These are phyloP conservation scores for Starmerella ratchasimensis DNA, from an alignment of 805 yeast genomes.

Conservation along the genomic window DNA sequence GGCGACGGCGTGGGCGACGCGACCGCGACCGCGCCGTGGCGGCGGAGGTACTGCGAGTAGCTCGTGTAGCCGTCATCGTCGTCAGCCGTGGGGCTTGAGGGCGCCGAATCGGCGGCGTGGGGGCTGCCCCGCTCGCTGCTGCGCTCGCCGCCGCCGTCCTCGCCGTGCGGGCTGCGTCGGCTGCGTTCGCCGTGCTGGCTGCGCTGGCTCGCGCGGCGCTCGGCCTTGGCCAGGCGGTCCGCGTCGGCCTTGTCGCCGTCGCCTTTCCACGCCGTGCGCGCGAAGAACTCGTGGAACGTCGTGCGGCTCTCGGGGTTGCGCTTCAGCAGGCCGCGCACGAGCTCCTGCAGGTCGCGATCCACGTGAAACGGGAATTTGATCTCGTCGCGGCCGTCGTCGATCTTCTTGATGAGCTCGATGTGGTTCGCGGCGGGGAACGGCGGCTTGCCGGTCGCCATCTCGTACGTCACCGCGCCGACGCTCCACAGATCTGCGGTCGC, in stretches of 20 bases:
- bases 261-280: constrained; percentile 23
- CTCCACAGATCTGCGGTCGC: constrained; percentile 98
- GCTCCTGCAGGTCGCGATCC: constrained; percentile 48
- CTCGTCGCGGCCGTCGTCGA: constrained; percentile 65
- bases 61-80: neutral
- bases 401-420: constrained; percentile 72
- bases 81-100: constrained; percentile 18
- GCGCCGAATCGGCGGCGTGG: neutral
- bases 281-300: constrained; percentile 78
- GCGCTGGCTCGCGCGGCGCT: neutral
- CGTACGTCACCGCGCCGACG: constrained; percentile 90
- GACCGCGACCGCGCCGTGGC: constrained; percentile 7
- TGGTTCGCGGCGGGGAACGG: constrained; percentile 92
- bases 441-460: constrained; percentile 92
- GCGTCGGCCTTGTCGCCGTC: constrained; percentile 19
- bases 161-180: neutral
- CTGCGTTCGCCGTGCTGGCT: neutral
- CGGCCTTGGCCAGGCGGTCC: neutral
- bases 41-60: constrained; percentile 8
- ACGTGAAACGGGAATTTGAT: constrained; percentile 60
- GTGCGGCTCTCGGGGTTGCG: constrained; percentile 79
- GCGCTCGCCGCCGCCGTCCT: neutral
- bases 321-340: constrained; percentile 64
- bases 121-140: neutral
- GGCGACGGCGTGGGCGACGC: constrained; percentile 26